A percentile compares a stretch with the other conserved stretches of the same genome.
Conservation (phyloP, 192 early-diverging fungal genomes). For the Podila horticola region DNA sequence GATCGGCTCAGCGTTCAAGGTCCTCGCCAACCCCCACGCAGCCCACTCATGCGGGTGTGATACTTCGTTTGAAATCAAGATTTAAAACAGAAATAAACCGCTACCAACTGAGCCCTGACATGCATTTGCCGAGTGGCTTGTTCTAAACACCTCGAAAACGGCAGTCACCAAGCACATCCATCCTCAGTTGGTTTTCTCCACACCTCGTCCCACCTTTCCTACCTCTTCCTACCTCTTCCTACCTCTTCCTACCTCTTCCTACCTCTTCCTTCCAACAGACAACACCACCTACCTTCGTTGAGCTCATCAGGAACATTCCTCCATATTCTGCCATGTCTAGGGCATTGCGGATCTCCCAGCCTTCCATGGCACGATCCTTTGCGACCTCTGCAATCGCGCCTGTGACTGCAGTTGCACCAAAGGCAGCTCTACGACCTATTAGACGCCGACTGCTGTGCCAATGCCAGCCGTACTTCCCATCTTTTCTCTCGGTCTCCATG, state of each 20-base stretch:
- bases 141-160: not conserved
- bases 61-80: conserved; percentile 73
- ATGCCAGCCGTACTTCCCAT: too few relatives aligned
- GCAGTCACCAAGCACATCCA: not conserved
- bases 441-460: too few relatives aligned
- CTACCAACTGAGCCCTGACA: too few relatives aligned
- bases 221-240: too few relatives aligned
- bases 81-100: conserved; percentile 23
- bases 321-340: conserved; percentile 26
- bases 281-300: too few relatives aligned
- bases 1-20: conserved; percentile 82
- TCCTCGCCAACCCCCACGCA: conserved; percentile 81
- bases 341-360: conserved; percentile 31
- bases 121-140: not conserved
- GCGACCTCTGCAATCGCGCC: not conserved
- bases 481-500: too few relatives aligned
- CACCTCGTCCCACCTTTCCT: too few relatives aligned
- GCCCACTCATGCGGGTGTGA: conserved; percentile 77
- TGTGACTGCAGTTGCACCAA: not conserved
- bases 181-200: too few relatives aligned
- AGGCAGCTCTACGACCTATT: too few relatives aligned
- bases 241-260: too few relatives aligned
- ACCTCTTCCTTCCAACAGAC: too few relatives aligned
- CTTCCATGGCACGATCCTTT: conserved; percentile 6
- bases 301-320: too few relatives aligned